Percentiles rank a stretch among this genome's conserved stretches.
Evolutionary conservation across 1,284 basidiomycete genomes (phyloP).

Genomic region (Ustilago lituana): DNA sequence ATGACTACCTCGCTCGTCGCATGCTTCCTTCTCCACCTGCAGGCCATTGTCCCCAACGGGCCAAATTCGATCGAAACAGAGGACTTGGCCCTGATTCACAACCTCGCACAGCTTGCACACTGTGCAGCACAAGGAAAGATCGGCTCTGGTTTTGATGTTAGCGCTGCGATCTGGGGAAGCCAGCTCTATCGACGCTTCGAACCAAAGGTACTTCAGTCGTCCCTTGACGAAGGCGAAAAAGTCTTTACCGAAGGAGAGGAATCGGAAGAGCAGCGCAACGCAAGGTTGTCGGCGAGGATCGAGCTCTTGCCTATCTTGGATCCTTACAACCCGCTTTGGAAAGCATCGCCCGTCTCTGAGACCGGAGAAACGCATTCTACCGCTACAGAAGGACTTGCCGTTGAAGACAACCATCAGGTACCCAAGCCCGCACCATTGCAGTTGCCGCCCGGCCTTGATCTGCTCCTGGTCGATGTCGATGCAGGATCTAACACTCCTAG

Average conservation of each 20-base stretch:
- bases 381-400: slow-evolving; percentile 53
- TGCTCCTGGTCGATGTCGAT: slow-evolving; percentile 65
- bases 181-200: slow-evolving; percentile 92
- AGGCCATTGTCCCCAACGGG: slow-evolving; percentile 68
- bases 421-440: slow-evolving; percentile 56
- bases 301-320: slow-evolving; percentile 48
- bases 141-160: slow-evolving; percentile 96
- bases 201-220: slow-evolving; percentile 69
- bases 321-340: slow-evolving; percentile 60
- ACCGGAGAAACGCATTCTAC: slow-evolving; percentile 38
- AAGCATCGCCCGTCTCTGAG: slow-evolving; percentile 42
- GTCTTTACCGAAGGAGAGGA: slow-evolving; percentile 50
- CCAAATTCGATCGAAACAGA: slow-evolving; percentile 32
- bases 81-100: slow-evolving; percentile 74
- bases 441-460: slow-evolving; percentile 58
- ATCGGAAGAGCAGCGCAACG: slow-evolving; percentile 13
- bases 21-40: slow-evolving; percentile 82
- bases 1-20: slow-evolving; percentile 94
- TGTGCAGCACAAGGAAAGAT: slow-evolving; percentile 98
- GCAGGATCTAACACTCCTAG: slow-evolving; percentile 65
- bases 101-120: slow-evolving; percentile 93
- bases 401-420: slow-evolving; percentile 10
- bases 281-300: slow-evolving; percentile 16
- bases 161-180: slow-evolving; percentile 91
- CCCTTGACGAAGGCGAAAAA: slow-evolving; percentile 47